phyloP scores from a whole-genome alignment of 208 protist genomes.

The Entamoeba invadens region DNA sequence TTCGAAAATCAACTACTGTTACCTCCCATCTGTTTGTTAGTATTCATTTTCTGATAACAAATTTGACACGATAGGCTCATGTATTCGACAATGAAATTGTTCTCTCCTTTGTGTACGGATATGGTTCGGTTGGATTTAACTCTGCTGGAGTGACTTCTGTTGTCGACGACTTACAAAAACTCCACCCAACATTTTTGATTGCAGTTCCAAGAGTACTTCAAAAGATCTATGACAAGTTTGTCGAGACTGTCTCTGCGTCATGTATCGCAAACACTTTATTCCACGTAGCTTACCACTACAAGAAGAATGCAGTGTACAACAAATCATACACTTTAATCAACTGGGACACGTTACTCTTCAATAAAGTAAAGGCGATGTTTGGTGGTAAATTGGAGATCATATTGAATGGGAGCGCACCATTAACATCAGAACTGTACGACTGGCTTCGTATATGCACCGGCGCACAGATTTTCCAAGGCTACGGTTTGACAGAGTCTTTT shows the following conservation, averaged over 20 bases:
- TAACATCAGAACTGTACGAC: not conserved
- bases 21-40: not conserved
- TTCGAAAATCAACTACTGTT: not conserved
- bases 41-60: too few species aligned
- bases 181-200: conserved; percentile 2
- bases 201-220: conserved; percentile 6
- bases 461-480: not conserved
- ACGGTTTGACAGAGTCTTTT: not conserved
- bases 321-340: not conserved
- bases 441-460: not conserved
- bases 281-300: not conserved
- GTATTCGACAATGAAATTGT: not conserved
- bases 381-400: not conserved
- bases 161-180: not conserved
- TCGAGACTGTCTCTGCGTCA: not conserved
- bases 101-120: not conserved
- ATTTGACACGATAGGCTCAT: too few species aligned
- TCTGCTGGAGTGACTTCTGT: not conserved
- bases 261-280: not conserved
- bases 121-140: not conserved
- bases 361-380: not conserved
- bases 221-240: not conserved
- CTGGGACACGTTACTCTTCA: not conserved
- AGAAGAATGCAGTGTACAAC: not conserved
- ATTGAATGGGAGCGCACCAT: not conserved